phyloP scores from a whole-genome alignment of 1,284 basidiomycete genomes.

The Stereum hirsutum region DNA sequence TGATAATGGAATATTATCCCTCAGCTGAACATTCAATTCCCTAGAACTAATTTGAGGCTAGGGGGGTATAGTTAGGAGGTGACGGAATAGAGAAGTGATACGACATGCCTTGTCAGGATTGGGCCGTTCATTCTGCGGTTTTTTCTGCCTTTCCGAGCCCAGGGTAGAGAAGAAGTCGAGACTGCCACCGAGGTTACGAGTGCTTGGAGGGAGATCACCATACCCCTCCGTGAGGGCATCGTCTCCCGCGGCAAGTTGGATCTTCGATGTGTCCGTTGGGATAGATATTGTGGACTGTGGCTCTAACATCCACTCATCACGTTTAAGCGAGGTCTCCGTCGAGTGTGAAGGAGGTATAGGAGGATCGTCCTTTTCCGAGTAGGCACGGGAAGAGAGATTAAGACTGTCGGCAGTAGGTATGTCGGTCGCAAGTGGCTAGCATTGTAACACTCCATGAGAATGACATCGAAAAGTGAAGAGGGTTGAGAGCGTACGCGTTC shows the following conservation, averaged over 20 bases:
- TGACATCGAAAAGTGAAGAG: not conserved
- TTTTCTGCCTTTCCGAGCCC: constrained; percentile 69
- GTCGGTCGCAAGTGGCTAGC: constrained; percentile 51
- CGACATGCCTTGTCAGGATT: constrained; percentile 61
- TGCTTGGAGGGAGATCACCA: constrained; percentile 43
- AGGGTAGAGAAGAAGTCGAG: constrained; percentile 84
- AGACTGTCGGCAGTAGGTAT: constrained; percentile 79
- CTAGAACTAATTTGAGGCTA: constrained; percentile 56
- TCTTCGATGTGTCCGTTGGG: constrained; percentile 14
- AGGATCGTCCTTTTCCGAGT: constrained; percentile 30
- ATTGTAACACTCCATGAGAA: constrained; percentile 4
- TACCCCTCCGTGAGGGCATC: constrained; percentile 64
- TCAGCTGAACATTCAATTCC: constrained; percentile 78
- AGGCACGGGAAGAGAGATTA: constrained; percentile 52
- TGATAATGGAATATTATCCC: constrained; percentile 48
- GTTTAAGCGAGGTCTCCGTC: constrained; percentile 44
- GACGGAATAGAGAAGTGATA: constrained; percentile 4
- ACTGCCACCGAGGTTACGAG: constrained; percentile 39
- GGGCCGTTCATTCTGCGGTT: constrained; percentile 51
- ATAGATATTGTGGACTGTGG: constrained; percentile 22
- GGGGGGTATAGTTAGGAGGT: not conserved
- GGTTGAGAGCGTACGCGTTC: constrained; percentile 43
- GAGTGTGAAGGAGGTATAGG: constrained; percentile 32
- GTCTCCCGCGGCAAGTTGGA: constrained; percentile 23
- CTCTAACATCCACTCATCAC: constrained; percentile 90